These are phyloP conservation scores for Melaleuca quinquenervia DNA, from an alignment of 345 rosid species.

Conservation along the genomic window DNA sequence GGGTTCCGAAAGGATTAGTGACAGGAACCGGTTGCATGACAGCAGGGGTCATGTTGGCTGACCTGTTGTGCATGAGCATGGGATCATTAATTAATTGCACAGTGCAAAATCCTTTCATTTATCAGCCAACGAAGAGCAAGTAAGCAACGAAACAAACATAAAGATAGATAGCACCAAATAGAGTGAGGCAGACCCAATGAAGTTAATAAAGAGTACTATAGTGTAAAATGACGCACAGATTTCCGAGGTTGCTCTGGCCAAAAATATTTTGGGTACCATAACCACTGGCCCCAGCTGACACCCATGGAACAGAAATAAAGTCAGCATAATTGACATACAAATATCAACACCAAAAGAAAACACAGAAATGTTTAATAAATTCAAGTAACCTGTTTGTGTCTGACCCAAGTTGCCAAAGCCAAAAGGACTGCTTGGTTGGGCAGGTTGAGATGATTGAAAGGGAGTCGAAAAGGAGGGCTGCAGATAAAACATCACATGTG, in stretches of 20 bases:
- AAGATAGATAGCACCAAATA: background rate
- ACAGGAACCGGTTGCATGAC: conserved; percentile 40
- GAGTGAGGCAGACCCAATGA: background rate
- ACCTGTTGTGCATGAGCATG: conserved; percentile 24
- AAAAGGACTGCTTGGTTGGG: conserved; percentile 39
- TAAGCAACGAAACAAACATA: background rate
- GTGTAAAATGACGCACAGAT: conserved; percentile 29
- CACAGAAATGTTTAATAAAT: background rate
- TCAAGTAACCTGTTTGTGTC: conserved; percentile 39
- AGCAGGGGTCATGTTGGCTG: conserved; percentile 29
- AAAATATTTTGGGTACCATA: conserved; percentile 33
- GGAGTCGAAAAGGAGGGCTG: conserved; percentile 34
- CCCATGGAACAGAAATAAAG: conserved; percentile 1
- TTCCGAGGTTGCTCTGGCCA: conserved; percentile 42
- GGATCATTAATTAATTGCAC: background rate
- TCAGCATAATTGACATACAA: background rate
- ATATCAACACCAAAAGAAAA: background rate
- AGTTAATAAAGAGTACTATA: background rate
- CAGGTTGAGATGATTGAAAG: conserved; percentile 40
- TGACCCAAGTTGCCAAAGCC: conserved; percentile 42
- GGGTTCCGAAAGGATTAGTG: conserved; percentile 81
- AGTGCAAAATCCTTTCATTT: background rate
- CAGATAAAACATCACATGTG: background rate
- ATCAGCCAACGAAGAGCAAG: background rate
- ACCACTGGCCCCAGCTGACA: conserved; percentile 31